Evolutionary conservation across 768 basidiomycete species (phyloP).

Genomic region (Naganishia vishniacii): DNA sequence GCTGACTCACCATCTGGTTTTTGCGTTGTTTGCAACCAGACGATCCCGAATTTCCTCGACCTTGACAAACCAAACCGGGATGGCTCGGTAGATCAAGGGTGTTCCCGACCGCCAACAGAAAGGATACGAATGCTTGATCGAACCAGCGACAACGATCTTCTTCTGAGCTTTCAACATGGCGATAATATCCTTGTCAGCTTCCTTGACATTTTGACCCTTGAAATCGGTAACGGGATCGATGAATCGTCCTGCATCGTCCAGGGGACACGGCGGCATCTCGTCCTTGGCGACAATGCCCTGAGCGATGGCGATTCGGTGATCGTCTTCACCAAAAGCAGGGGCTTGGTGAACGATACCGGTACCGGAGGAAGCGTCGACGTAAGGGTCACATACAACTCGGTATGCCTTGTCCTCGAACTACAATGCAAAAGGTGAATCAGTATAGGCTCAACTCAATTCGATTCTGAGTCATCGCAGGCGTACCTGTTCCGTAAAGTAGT

Average conservation of each 20-base stretch:
- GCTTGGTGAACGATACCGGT: conserved; percentile 99
- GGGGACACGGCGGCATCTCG: conserved; percentile 92
- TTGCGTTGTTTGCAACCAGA: conserved; percentile 81
- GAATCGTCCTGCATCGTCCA: conserved; percentile 83
- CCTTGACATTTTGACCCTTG: conserved; percentile 83
- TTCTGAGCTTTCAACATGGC: conserved; percentile 81
- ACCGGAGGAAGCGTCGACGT: conserved; percentile 87
- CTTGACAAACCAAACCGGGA: conserved; percentile 92
- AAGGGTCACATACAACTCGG: conserved; percentile 78
- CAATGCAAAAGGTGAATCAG: not conserved
- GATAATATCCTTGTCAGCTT: conserved; percentile 90
- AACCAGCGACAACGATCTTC: conserved; percentile 78
- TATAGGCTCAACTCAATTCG: not conserved
- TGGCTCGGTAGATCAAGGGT: conserved; percentile 89
- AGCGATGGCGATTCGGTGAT: conserved; percentile 84
- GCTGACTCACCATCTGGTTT: conserved; percentile 69
- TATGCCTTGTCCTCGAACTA: conserved; percentile 90
- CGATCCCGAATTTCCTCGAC: conserved; percentile 79
- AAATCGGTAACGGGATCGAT: conserved; percentile 87
- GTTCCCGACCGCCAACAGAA: conserved; percentile 99
- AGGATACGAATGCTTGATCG: conserved; percentile 84
- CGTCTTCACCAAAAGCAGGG: conserved; percentile 96
- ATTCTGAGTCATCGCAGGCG: conserved; percentile 23
- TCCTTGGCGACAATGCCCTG: conserved; percentile 76
- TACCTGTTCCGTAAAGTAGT: conserved; percentile 93